phyloP scores from a whole-genome alignment of 2,329 filamentous ascomycete species.

The Teratosphaeria pseudoeucalypti region DNA sequence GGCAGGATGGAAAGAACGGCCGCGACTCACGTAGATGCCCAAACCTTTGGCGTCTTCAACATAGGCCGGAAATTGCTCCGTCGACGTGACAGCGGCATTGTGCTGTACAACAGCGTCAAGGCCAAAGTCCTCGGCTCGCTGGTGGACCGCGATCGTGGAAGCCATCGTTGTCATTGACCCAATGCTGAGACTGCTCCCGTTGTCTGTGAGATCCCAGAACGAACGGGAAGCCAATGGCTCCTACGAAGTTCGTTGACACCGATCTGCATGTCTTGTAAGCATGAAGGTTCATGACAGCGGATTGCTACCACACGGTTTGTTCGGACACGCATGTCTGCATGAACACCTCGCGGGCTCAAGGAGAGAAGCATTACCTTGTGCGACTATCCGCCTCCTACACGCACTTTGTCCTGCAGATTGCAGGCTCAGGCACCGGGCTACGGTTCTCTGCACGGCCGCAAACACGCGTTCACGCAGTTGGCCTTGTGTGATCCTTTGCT shows the following conservation, averaged over 20 bases:
- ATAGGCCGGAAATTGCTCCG: slow-evolving; percentile 23
- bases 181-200: slow-evolving; percentile 1
- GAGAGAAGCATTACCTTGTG: slow-evolving; percentile 18
- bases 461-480: slow-evolving; percentile 2
- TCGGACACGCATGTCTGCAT: slow-evolving; percentile 19
- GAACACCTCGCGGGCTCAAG: slow-evolving; percentile 8
- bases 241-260: slow-evolving; percentile 1
- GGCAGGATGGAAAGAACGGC: not conserved
- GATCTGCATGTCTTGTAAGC: slow-evolving; percentile 27
- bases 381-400: slow-evolving; percentile 18
- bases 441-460: slow-evolving; percentile 17
- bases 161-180: slow-evolving; percentile 14
- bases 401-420: slow-evolving; percentile 17
- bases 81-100: slow-evolving; percentile 26
- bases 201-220: slow-evolving; percentile 5
- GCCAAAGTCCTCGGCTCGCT: slow-evolving; percentile 22
- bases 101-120: slow-evolving; percentile 34
- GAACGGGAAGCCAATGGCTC: slow-evolving; percentile 4
- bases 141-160: slow-evolving; percentile 15
- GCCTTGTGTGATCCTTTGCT: slow-evolving; percentile 17
- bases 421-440: slow-evolving; percentile 8
- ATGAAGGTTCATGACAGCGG: slow-evolving; percentile 15
- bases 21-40: slow-evolving; percentile 22
- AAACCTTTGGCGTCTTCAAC: slow-evolving; percentile 24
- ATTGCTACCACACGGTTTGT: slow-evolving; percentile 19